Conservation (phyloP, 257 asterid species). For the Ballota nigra region DNA sequence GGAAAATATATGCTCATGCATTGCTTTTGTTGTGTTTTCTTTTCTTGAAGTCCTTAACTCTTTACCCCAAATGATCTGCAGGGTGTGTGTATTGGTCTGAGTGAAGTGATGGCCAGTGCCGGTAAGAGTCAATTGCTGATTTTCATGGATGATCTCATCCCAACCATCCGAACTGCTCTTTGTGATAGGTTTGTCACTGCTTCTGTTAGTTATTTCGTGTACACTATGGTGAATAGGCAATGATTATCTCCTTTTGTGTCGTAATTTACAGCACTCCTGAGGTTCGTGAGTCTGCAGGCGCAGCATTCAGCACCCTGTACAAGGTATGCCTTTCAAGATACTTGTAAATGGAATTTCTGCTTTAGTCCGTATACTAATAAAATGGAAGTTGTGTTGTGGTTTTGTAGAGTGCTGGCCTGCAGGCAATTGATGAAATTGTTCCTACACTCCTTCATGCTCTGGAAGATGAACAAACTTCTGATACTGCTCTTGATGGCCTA, state of each 20-base stretch:
- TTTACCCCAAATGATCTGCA: conserved; percentile 33
- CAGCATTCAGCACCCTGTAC: conserved; percentile 95
- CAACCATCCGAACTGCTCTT: conserved; percentile 92
- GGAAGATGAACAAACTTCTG: conserved; percentile 86
- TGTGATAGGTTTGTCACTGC: conserved; percentile 74
- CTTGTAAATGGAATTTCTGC: background rate
- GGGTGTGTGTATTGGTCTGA: conserved; percentile 98
- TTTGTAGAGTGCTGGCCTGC: conserved; percentile 94
- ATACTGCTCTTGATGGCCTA: conserved; percentile 97
- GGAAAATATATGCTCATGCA: background rate
- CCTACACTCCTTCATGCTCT: conserved; percentile 94
- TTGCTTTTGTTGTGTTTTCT: background rate
- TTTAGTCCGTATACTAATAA: conserved; percentile 16
- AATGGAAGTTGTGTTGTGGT: conserved; percentile 17
- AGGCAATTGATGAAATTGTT: conserved; percentile 98
- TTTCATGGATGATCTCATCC: conserved; percentile 89
- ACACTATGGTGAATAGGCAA: conserved; percentile 3
- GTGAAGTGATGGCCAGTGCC: conserved; percentile 98
- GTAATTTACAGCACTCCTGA: conserved; percentile 53
- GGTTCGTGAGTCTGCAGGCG: conserved; percentile 97
- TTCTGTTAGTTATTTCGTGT: conserved; percentile 20
- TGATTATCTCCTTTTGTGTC: conserved; percentile 24
- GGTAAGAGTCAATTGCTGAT: conserved; percentile 90
- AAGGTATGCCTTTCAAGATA: conserved; percentile 53
- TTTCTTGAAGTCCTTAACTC: background rate